phyloP scores from a whole-genome alignment of 345 rosid species.

The Brassica juncea region DNA sequence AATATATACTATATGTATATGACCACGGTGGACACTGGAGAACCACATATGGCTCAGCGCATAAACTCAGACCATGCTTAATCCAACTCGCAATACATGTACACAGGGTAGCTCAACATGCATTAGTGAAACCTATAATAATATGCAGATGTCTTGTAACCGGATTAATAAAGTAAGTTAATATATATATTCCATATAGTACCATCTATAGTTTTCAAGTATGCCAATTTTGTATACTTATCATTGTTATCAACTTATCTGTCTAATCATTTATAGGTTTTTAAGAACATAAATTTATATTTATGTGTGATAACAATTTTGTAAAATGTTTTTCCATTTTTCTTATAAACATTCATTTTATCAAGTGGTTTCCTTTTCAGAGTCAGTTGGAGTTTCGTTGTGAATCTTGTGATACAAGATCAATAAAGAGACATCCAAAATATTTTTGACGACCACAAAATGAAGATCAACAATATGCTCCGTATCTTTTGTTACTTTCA shows the following conservation, averaged over 20 bases:
- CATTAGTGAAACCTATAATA: background rate
- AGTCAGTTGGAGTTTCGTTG: constrained; percentile 10
- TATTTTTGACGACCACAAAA: background rate
- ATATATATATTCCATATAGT: background rate
- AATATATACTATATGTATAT: no score
- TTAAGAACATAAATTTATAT: background rate
- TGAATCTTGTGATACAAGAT: constrained; percentile 11
- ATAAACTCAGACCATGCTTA: background rate
- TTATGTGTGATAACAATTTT: background rate
- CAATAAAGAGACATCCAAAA: constrained; percentile 5
- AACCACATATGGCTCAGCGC: background rate
- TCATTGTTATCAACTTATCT: background rate
- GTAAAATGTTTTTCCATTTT: background rate
- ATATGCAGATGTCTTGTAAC: background rate
- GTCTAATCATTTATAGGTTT: background rate
- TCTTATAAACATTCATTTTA: background rate
- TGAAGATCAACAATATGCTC: constrained; percentile 9
- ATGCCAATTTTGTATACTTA: background rate
- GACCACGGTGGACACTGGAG: background rate
- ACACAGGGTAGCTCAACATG: background rate
- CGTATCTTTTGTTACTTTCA: constrained; percentile 12
- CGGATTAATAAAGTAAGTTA: no score
- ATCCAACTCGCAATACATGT: background rate
- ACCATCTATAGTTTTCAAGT: background rate
- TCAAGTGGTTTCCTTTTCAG: background rate